These are phyloP conservation scores for Candida berthetii DNA, from an alignment of 805 yeast species.

Conservation along the genomic window DNA sequence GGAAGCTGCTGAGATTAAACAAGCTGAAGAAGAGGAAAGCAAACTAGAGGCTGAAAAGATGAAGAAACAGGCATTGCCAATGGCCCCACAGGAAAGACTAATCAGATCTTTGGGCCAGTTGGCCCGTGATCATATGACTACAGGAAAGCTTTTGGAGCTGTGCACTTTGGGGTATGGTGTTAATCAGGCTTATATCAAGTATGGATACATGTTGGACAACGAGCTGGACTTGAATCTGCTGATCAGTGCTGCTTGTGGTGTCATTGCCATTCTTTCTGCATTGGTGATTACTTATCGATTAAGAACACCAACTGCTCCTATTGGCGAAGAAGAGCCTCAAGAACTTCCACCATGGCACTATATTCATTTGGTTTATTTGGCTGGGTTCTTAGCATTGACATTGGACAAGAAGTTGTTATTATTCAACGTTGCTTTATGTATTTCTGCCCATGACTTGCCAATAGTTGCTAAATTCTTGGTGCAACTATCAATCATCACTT, in stretches of 20 bases:
- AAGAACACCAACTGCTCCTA: constrained; percentile 1
- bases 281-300: constrained; percentile 12
- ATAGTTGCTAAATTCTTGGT: constrained; percentile 12
- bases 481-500: constrained; percentile 13
- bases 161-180: constrained; percentile 17
- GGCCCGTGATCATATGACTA: constrained; percentile 12
- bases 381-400: constrained; percentile 22
- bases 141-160: constrained; percentile 19
- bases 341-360: constrained; percentile 26
- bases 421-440: constrained; percentile 23
- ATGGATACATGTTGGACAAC: constrained; percentile 4
- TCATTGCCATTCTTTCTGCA: constrained; percentile 16
- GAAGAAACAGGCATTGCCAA: background rate
- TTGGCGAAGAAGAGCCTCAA: background rate
- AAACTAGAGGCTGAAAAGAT: constrained; percentile 1
- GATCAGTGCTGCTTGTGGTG: constrained; percentile 16
- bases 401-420: constrained; percentile 18
- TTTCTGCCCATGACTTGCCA: constrained; percentile 24
- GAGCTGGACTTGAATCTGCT: constrained; percentile 12
- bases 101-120: constrained; percentile 10
- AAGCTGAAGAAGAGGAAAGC: constrained; percentile 1
- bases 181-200: constrained; percentile 15
- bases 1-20: background rate
- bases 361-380: constrained; percentile 25
- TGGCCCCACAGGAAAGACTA: constrained; percentile 15